Evolutionary conservation across 495 filamentous ascomycete species (phyloP).

Genomic region (Podospora fimiseda): DNA sequence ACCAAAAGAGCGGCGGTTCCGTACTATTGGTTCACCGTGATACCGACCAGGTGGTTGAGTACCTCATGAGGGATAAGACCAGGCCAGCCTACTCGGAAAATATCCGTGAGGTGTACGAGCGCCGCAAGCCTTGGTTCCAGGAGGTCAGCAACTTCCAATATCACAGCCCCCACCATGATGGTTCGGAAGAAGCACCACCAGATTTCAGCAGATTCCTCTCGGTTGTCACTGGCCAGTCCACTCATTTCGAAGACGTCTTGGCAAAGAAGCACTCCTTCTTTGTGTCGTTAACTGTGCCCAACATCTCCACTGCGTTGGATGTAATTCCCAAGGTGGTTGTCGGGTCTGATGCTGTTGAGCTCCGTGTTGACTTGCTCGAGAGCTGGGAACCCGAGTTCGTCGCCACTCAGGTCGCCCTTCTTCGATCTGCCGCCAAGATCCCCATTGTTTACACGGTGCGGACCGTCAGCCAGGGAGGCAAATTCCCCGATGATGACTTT

Average conservation of each 20-base stretch:
- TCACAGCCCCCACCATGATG: constrained; percentile 64
- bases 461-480: constrained; percentile 78
- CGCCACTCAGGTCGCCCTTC: constrained; percentile 70
- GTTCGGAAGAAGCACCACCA: constrained; percentile 56
- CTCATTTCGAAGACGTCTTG: constrained; percentile 58
- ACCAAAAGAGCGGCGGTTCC: constrained; percentile 74
- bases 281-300: constrained; percentile 78
- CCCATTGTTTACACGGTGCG: constrained; percentile 93
- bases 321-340: constrained; percentile 66
- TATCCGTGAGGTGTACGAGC: constrained; percentile 85
- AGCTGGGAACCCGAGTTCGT: constrained; percentile 74
- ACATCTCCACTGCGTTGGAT: constrained; percentile 55
- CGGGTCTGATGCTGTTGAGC: constrained; percentile 87
- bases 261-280: constrained; percentile 82
- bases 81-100: constrained; percentile 91
- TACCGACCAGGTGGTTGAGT: constrained; percentile 82
- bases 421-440: constrained; percentile 66
- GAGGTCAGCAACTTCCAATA: constrained; percentile 96
- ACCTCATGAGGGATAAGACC: constrained; percentile 81
- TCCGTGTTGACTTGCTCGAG: constrained; percentile 85
- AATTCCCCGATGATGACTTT: constrained; percentile 72
- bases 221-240: constrained; percentile 61
- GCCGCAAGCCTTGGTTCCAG: constrained; percentile 84
- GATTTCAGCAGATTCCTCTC: constrained; percentile 77
- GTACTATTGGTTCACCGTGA: constrained; percentile 85